These are phyloP conservation scores for Solanum bukasovii DNA, from an alignment of 257 asterid genomes.

Conservation along the genomic window DNA sequence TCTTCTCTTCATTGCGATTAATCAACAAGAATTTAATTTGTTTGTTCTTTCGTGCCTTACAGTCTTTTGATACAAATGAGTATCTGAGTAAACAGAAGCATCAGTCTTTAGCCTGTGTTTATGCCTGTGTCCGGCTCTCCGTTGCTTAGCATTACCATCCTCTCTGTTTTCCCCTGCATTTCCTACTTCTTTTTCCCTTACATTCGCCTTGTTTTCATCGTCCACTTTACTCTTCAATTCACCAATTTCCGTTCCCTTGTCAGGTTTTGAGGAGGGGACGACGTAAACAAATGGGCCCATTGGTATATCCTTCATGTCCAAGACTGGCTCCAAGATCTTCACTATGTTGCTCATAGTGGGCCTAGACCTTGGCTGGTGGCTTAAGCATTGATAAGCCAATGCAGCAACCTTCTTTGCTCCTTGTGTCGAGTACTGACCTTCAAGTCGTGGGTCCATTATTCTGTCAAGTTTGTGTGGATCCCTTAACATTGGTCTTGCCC, in stretches of 20 bases:
- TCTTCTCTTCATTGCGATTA: background rate
- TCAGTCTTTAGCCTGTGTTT: constrained; percentile 26
- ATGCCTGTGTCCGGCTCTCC: constrained; percentile 33
- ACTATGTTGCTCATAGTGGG: constrained; percentile 62
- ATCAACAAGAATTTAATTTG: background rate
- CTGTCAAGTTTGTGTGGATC: constrained; percentile 51
- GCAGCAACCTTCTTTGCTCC: constrained; percentile 67
- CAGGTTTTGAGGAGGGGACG: constrained; percentile 18
- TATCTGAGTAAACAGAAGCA: constrained; percentile 38
- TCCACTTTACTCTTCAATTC: constrained; percentile 1
- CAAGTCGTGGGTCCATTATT: constrained; percentile 61
- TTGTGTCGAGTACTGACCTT: constrained; percentile 52
- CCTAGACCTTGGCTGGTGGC: constrained; percentile 42
- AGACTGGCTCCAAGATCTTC: constrained; percentile 35
- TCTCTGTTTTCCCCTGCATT: background rate
- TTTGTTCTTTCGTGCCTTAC: constrained; percentile 10
- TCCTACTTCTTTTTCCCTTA: background rate
- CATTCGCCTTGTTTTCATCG: constrained; percentile 1
- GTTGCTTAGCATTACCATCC: background rate
- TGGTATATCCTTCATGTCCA: constrained; percentile 33
- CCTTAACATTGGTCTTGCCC: constrained; percentile 69
- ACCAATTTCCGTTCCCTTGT: background rate
- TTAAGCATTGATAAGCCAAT: constrained; percentile 56
- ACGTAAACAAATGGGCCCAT: constrained; percentile 43
- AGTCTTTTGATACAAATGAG: constrained; percentile 20